These are phyloP conservation scores for Cyberlindnera japonica DNA, from an alignment of 805 yeast species.

Conservation along the genomic window DNA sequence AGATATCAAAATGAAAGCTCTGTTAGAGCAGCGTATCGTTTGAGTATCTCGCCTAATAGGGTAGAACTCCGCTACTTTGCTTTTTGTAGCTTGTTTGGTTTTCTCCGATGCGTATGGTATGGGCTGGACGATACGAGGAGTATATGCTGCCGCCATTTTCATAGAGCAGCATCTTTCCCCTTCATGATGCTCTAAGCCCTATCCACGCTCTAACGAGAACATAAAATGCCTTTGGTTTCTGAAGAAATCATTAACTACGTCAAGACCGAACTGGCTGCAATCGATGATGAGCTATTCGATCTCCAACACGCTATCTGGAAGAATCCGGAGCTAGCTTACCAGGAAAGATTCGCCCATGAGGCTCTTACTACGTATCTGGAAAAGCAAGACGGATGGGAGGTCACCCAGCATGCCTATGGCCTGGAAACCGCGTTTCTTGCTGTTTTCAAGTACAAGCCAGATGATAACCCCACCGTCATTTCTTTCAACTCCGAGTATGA, in stretches of 20 bases:
- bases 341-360: constrained; percentile 10
- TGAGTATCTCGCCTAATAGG: too few relatives aligned
- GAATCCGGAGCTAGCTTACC: constrained; percentile 9
- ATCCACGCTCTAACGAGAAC: too few relatives aligned
- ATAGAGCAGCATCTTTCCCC: too few relatives aligned
- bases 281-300: constrained; percentile 6
- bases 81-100: too few relatives aligned
- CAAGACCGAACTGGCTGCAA: neutral
- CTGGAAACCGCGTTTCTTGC: constrained; percentile 8
- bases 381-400: constrained; percentile 6
- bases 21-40: too few relatives aligned
- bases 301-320: constrained; percentile 12
- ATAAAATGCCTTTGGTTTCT: constrained; percentile 1
- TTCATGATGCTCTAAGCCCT: too few relatives aligned
- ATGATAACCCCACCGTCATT: constrained; percentile 1
- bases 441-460: constrained; percentile 2
- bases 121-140: too few relatives aligned
- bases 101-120: too few relatives aligned
- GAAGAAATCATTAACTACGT: constrained; percentile 4
- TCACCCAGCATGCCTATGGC: constrained; percentile 7
- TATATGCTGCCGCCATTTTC: too few relatives aligned
- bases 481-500: constrained; percentile 13
- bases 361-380: constrained; percentile 4
- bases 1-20: too few relatives aligned
- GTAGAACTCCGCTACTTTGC: too few relatives aligned